A percentile compares a stretch with the other conserved stretches of the same genome.
Conservation (phyloP, 352 stramenopile species). For the Phytophthora fragariaefolia region DNA sequence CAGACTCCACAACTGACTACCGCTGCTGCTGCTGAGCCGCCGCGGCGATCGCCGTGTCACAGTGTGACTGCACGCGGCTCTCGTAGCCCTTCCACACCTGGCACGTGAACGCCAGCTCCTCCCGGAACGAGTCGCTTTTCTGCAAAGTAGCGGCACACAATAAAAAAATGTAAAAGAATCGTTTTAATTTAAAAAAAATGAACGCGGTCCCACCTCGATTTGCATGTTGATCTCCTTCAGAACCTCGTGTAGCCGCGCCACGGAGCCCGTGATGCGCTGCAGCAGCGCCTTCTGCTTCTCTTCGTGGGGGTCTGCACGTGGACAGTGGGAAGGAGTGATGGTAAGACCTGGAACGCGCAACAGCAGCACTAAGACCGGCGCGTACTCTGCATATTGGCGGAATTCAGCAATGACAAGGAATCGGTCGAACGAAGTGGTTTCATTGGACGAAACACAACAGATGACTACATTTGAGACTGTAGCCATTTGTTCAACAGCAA, state of each 20-base stretch:
- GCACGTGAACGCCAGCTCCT: slow-evolving; percentile 75
- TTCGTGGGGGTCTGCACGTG: slow-evolving; percentile 71
- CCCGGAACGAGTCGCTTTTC: slow-evolving; percentile 82
- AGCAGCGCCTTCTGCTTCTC: slow-evolving; percentile 90
- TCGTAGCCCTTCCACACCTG: slow-evolving; percentile 89
- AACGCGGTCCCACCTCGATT: slow-evolving; percentile 70
- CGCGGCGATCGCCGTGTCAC: slow-evolving; percentile 39
- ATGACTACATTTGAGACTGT: slow-evolving; percentile 26
- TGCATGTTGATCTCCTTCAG: slow-evolving; percentile 87
- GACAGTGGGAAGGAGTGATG: not conserved
- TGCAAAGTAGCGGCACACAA: slow-evolving; percentile 21
- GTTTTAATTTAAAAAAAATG: not conserved
- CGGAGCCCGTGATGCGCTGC: slow-evolving; percentile 78
- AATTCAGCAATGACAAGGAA: slow-evolving; percentile 6
- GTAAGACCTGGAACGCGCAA: slow-evolving; percentile 1
- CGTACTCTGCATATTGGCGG: slow-evolving; percentile 36
- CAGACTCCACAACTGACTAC: not conserved
- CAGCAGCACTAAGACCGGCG: not conserved
- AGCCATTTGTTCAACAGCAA: slow-evolving; percentile 5
- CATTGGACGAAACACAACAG: slow-evolving; percentile 2
- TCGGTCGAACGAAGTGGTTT: slow-evolving; percentile 10
- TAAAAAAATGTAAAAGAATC: slow-evolving; percentile 6
- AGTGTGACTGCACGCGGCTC: slow-evolving; percentile 81
- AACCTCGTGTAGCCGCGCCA: slow-evolving; percentile 80
- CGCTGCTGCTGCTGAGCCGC: slow-evolving; percentile 20